These are phyloP conservation scores for Coniochaeta sp. DNA, from an alignment of 2,329 filamentous ascomycete genomes.

Conservation along the genomic window DNA sequence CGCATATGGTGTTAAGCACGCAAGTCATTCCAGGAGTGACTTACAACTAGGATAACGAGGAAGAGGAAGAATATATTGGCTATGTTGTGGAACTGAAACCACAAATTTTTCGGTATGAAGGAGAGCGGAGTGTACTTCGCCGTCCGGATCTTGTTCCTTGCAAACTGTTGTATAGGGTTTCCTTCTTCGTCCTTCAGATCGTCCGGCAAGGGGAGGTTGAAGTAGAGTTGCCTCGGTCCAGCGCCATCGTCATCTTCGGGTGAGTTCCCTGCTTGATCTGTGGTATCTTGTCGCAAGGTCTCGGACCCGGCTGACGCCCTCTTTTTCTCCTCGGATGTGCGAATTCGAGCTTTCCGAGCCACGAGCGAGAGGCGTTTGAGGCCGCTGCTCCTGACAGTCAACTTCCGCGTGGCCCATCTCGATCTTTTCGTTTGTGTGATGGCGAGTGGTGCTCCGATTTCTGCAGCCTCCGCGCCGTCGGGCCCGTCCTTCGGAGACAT, in stretches of 20 bases:
- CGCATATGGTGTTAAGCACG: neutral
- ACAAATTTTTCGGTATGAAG: conserved; percentile 94
- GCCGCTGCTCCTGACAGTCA: conserved; percentile 64
- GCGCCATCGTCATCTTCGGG: conserved; percentile 29
- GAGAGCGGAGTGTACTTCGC: conserved; percentile 95
- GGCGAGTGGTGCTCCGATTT: conserved; percentile 6
- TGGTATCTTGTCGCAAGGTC: conserved; percentile 21
- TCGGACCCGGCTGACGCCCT: conserved; percentile 34
- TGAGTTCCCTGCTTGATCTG: conserved; percentile 10
- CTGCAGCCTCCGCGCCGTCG: conserved; percentile 7
- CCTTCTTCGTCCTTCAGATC: conserved; percentile 76
- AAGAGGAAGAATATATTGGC: conserved; percentile 99
- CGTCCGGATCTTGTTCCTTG: conserved; percentile 94
- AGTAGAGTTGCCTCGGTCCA: conserved; percentile 60
- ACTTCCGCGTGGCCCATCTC: conserved; percentile 93
- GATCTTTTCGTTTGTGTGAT: conserved; percentile 73
- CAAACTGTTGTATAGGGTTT: conserved; percentile 59
- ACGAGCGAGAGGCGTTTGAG: conserved; percentile 79
- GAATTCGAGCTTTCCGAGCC: conserved; percentile 62
- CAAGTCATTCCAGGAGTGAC: conserved; percentile 26
- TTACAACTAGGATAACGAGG: conserved; percentile 86
- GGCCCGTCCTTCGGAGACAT: conserved; percentile 25
- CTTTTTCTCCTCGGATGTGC: conserved; percentile 62
- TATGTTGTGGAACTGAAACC: conserved; percentile 97
- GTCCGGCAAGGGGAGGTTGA: conserved; percentile 75